Evolutionary conservation across 768 basidiomycete species (phyloP).

Genomic region (Ephemerocybe angulata): DNA sequence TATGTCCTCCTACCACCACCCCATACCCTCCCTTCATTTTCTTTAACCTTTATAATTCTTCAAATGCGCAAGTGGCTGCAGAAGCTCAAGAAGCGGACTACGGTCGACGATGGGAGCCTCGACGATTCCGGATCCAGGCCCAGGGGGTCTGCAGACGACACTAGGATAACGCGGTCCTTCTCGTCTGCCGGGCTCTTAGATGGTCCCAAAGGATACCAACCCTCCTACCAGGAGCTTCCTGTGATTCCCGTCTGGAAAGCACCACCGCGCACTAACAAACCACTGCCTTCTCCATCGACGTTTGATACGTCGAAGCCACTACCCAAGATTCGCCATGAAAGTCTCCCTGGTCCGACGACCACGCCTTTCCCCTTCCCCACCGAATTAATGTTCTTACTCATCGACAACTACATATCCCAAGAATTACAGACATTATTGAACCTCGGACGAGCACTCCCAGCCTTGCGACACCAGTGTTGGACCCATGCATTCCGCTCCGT

Average conservation of each 20-base stretch:
- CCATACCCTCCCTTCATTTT: neutral
- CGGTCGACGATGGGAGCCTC: neutral
- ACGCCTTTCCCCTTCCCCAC: neutral
- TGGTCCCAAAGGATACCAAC: no score
- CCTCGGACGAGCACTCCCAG: constrained; percentile 3
- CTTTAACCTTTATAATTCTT: no score
- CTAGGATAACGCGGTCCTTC: no score
- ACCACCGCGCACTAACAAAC: neutral
- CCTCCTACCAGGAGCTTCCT: no score
- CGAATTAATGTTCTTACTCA: neutral
- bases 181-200: neutral
- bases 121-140: no score
- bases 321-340: neutral
- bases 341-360: neutral
- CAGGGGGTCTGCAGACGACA: no score
- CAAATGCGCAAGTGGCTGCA: neutral
- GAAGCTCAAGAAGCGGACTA: neutral
- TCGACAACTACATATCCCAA: neutral
- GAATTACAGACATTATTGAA: neutral
- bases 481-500: constrained; percentile 3
- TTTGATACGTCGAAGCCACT: neutral
- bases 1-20: neutral
- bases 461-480: constrained; percentile 8
- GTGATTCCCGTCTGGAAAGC: neutral
- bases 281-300: no score